A percentile compares a stretch with the other conserved stretches of the same genome.
These are phyloP conservation scores for Mucor mucedo DNA, from an alignment of 371 early-diverging fungal species.

Conservation along the genomic window DNA sequence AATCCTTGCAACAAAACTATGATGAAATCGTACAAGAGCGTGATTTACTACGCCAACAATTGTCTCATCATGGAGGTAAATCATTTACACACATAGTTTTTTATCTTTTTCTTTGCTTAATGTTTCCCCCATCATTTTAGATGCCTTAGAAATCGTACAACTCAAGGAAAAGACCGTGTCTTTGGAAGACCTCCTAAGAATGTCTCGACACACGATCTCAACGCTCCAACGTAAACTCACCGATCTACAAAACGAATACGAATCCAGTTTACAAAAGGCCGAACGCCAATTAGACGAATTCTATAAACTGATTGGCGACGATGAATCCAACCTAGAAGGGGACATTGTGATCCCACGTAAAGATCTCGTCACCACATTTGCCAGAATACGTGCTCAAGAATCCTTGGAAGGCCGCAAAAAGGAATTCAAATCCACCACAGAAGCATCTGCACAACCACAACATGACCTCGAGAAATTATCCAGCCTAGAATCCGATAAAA, in stretches of 20 bases:
- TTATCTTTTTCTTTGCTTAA: background rate
- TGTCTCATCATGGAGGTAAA: conserved; percentile 42
- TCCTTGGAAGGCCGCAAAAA: conserved; percentile 40
- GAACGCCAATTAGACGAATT: conserved; percentile 77
- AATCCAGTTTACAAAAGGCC: conserved; percentile 68
- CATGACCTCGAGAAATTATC: background rate
- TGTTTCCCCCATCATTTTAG: conserved; percentile 7
- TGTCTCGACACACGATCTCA: conserved; percentile 82
- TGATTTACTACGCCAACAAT: conserved; percentile 55
- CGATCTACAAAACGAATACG: conserved; percentile 70
- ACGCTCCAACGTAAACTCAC: conserved; percentile 74
- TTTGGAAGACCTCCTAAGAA: conserved; percentile 77
- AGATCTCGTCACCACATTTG: conserved; percentile 43
- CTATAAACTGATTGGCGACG: conserved; percentile 65
- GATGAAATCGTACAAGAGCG: conserved; percentile 44
- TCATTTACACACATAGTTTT: background rate
- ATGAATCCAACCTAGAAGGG: conserved; percentile 50
- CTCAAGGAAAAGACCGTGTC: conserved; percentile 77
- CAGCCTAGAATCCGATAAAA: conserved; percentile 24
- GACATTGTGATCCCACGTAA: conserved; percentile 41
- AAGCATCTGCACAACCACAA: no score
- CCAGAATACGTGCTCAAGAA: conserved; percentile 49
- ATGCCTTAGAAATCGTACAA: conserved; percentile 39
- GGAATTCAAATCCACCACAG: background rate
- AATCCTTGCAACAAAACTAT: conserved; percentile 50